Conservation (phyloP, 768 basidiomycete species). For the Cyathus striatus region DNA sequence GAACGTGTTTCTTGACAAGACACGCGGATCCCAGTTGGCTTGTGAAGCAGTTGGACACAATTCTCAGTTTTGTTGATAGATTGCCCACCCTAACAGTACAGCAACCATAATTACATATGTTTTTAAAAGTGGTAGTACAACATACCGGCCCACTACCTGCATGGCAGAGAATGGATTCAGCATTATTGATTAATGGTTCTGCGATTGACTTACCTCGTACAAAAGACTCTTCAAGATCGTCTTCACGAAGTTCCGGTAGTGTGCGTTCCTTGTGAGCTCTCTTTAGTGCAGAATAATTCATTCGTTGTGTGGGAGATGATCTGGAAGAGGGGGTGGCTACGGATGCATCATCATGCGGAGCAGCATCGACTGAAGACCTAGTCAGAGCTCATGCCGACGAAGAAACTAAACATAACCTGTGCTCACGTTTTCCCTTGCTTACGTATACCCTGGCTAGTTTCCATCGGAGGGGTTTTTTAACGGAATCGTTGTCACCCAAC, state of each 20-base stretch:
- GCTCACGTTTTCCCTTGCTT: constrained; percentile 36
- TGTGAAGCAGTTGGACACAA: constrained; percentile 86
- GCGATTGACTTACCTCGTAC: constrained; percentile 68
- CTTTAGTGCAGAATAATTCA: constrained; percentile 68
- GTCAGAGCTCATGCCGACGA: constrained; percentile 16
- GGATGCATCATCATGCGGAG: constrained; percentile 23
- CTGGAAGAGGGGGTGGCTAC: constrained; percentile 13
- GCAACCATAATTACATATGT: constrained; percentile 17
- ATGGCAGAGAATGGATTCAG: background rate
- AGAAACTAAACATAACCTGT: too few relatives aligned
- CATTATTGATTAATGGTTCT: background rate
- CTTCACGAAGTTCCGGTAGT: constrained; percentile 66
- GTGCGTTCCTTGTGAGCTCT: constrained; percentile 59
- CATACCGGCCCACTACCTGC: constrained; percentile 78
- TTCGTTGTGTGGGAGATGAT: constrained; percentile 20
- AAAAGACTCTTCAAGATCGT: constrained; percentile 83
- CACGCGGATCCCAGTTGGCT: constrained; percentile 83
- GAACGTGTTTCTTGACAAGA: constrained; percentile 88
- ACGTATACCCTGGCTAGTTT: constrained; percentile 42
- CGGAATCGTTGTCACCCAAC: constrained; percentile 76
- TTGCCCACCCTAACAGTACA: constrained; percentile 72
- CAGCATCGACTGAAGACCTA: constrained; percentile 29
- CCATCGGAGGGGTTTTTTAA: constrained; percentile 56
- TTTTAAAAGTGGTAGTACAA: constrained; percentile 13
- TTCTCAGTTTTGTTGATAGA: constrained; percentile 94